Conservation (phyloP, 306 rosid species). For the Acmispon strigosus region DNA sequence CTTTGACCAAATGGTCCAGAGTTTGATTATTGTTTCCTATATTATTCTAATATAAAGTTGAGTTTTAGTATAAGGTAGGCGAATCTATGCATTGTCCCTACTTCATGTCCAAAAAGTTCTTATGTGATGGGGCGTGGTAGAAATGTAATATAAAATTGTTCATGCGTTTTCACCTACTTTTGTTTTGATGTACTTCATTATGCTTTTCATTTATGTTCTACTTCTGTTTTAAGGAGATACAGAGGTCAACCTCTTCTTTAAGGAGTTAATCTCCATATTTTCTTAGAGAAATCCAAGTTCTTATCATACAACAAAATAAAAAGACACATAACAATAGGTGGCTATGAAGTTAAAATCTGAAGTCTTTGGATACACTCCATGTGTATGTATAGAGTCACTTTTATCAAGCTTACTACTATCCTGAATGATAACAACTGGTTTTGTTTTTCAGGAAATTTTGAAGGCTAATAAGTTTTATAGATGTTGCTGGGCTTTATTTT, state of each 20-base stretch:
- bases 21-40: not conserved
- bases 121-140: not conserved
- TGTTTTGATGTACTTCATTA: not conserved
- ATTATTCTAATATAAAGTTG: not conserved
- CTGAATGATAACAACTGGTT: constrained; percentile 14
- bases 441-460: constrained; percentile 67
- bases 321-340: not conserved
- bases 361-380: not conserved
- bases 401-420: not conserved
- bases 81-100: not conserved
- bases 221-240: not conserved
- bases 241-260: not conserved
- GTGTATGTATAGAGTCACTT: not conserved
- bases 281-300: not conserved
- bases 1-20: not conserved
- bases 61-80: not conserved
- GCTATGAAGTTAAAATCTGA: not conserved
- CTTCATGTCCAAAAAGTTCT: not conserved
- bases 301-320: not conserved
- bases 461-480: constrained; percentile 97
- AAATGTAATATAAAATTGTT: not conserved
- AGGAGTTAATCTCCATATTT: not conserved
- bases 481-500: constrained; percentile 97
- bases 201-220: not conserved
- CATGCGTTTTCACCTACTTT: not conserved